Conservation (phyloP, 768 basidiomycete genomes). For the Ephemerocybe angulata region DNA sequence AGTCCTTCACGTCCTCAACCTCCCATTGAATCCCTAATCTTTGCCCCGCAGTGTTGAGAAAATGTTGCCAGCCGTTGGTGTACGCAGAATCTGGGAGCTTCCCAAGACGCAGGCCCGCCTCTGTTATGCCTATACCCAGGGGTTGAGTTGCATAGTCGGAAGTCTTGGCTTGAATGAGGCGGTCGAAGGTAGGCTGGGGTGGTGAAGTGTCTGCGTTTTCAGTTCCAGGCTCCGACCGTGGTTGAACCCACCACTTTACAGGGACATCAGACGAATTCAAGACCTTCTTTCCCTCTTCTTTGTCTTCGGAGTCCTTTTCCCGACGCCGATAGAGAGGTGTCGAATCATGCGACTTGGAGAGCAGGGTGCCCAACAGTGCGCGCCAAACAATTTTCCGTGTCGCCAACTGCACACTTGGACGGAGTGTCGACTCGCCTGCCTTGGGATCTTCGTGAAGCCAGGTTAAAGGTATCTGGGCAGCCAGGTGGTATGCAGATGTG, state of each 20-base stretch:
- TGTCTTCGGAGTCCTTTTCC: neutral
- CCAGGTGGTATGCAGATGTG: constrained; percentile 60
- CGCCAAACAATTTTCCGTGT: constrained; percentile 71
- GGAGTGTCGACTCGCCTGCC: constrained; percentile 20
- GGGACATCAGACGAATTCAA: constrained; percentile 5
- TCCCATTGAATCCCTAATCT: constrained; percentile 26
- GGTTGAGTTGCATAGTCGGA: neutral
- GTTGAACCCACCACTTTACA: constrained; percentile 8
- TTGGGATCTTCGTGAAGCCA: constrained; percentile 40
- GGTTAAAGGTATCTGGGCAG: constrained; percentile 63
- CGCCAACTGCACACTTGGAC: constrained; percentile 42
- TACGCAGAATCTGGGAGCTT: constrained; percentile 51
- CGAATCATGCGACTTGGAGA: constrained; percentile 8
- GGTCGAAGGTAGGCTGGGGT: neutral
- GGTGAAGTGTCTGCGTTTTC: neutral
- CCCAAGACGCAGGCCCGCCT: constrained; percentile 28
- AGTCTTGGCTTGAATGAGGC: neutral
- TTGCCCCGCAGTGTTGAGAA: constrained; percentile 30
- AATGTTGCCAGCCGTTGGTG: constrained; percentile 40
- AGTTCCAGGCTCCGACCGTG: neutral
- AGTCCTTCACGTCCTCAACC: neutral
- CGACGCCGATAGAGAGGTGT: neutral
- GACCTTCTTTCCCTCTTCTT: neutral
- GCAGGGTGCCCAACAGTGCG: constrained; percentile 43
- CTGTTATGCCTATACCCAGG: constrained; percentile 1